Evolutionary conservation across 75 land plant species (phyloP), one percentile per base, ranked within the genome.

Genomic region (Pinus albicaulis): DNA sequence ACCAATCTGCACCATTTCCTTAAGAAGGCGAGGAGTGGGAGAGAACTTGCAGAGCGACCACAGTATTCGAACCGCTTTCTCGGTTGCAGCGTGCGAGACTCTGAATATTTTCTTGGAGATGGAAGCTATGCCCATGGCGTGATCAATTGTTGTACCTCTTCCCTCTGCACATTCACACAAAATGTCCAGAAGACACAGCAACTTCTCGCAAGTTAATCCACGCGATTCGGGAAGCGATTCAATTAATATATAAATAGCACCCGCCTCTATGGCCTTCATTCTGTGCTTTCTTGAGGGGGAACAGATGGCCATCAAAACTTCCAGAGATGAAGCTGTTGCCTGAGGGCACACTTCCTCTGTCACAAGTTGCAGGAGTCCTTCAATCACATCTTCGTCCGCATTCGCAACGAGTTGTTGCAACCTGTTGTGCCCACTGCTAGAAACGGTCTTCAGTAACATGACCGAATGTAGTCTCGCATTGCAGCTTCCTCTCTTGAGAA

Each of bases 1-100:
- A 1, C 91, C 88, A 0, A 86, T 28, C 74, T 83, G 74, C 83
- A 73, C 12, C 87, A 85, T 88, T 41, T 85, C 87, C 15, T 78
- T 52, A 28, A 82, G 20, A 28, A 88, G 79, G 5, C 8, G 71
- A 3, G 56, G n/a, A 4, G 66, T 74, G 53, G 72, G 80, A 3
- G 77, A 86, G 62, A 64, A 86, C 62, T 22, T 78, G 77, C 80
- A 78, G 56, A 82, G 62, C 64, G 48, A 34, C 63, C 22, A 56
- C 28, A 82, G 53, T 22, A 74, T 59, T 48, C 59, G 60, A 62
- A 70, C 80, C 4, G 69, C 77, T 31, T 28, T 25, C 52, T 75
- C 84, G 15, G 34, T 75, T 5, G 73, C 80, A 5, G 24, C 62
- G 0, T 41, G 25, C 0, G 84, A 82, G 2, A 75, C 80, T 41